Evolutionary conservation across 2,329 filamentous ascomycete species (phyloP), one percentile per base, ranked within the genome.

Genomic region (Neofusicoccum sp.): DNA sequence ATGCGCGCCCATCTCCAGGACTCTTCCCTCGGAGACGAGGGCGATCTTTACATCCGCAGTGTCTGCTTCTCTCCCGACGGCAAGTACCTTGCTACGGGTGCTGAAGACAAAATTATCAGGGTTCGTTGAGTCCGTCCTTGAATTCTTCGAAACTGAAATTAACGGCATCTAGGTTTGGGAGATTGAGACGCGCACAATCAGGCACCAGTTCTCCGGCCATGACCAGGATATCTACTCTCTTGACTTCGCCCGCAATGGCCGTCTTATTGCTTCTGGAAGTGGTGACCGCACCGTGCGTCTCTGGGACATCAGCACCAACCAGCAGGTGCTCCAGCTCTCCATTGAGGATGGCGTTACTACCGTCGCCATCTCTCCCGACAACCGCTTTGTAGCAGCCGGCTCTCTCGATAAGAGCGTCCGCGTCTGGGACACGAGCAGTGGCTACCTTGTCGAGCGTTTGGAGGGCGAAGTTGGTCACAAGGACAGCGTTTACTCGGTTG

Each of bases 21-120:
- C 69, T 89, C 93, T 68, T 89, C 84, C 47, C 90, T 92, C 47
- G 91, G 96, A 66, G 87, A 93, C 68, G 88, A 90, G 59, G 93
- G 93, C 30, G 95, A 99, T 76, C 82, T 99, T 34, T 99, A 98
- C 76, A 99, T 99, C 69, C 84, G 95, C 68, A 98, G 93, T 70
- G 95, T 99, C 58, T 99, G 95, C 82, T 99, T 99, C 82, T 98
- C 93, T 73, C 95, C 95, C 9, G 93, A 98, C 74, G 95, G 95
- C 63, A 89, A 89, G 71, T 96, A 91, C 69, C 84, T 99, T 34
- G 95, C 95, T 4, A 99, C 95, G 14, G 95, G 95, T 72, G 95
- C 95, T 1, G 95, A 99, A 75, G 95, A 99, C 77, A 98, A 97
- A 80, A 85, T 96, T 70, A 99, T 99, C 73, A 84, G 95, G 69